phyloP scores from a whole-genome alignment of 1,284 basidiomycete genomes.

The Omphalotus olearius region DNA sequence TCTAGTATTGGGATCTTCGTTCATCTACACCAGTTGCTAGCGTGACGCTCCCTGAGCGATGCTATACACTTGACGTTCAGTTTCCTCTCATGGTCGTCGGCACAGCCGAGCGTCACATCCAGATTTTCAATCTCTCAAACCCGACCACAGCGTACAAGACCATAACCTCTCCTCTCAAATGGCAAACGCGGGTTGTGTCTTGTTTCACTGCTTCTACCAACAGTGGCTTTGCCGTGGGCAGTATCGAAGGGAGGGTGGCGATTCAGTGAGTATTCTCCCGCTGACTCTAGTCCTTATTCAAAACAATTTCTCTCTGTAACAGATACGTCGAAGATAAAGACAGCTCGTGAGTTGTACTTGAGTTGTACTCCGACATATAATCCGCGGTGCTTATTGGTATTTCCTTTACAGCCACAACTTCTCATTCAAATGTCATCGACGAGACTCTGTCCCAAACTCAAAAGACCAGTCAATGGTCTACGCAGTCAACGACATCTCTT shows the following conservation, averaged over 20 bases:
- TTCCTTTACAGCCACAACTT: conserved; percentile 68
- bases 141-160: conserved; percentile 78
- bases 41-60: conserved; percentile 83
- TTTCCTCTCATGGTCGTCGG: conserved; percentile 91
- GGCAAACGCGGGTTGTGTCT: conserved; percentile 89
- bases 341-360: conserved; percentile 39
- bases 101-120: conserved; percentile 90
- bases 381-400: neutral
- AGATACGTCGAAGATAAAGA: conserved; percentile 85
- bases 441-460: conserved; percentile 57
- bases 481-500: conserved; percentile 84
- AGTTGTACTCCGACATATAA: neutral
- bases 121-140: conserved; percentile 84
- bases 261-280: conserved; percentile 73
- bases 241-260: conserved; percentile 92
- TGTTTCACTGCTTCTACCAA: conserved; percentile 73
- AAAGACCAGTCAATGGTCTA: conserved; percentile 83
- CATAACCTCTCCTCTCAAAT: conserved; percentile 83
- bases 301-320: neutral
- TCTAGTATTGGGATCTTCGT: conserved; percentile 89
- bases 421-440: conserved; percentile 95
- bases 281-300: neutral
- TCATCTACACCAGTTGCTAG: conserved; percentile 69
- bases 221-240: conserved; percentile 88
- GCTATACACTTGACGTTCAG: conserved; percentile 83